phyloP scores from a whole-genome alignment of 495 filamentous ascomycete species.

The Penicillium canescens region DNA sequence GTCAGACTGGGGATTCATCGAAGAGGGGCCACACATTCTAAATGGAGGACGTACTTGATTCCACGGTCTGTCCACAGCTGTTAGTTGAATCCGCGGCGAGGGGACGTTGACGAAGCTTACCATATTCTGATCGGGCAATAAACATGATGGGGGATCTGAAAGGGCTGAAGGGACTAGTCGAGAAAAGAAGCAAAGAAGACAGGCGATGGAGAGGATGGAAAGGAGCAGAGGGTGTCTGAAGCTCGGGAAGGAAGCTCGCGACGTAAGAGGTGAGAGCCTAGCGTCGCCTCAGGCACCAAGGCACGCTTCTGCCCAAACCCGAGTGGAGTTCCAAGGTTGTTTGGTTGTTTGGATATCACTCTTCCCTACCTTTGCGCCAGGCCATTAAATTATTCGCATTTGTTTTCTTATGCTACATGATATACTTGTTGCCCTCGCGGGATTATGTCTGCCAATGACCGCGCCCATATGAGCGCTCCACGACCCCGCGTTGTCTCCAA shows the following conservation, averaged over 20 bases:
- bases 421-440: constrained; percentile 21
- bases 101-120: constrained; percentile 54
- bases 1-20: constrained; percentile 25
- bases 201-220: constrained; percentile 13
- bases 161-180: constrained; percentile 3
- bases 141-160: constrained; percentile 72
- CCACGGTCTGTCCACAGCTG: constrained; percentile 75
- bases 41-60: constrained; percentile 76
- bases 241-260: constrained; percentile 37
- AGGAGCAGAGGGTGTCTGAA: constrained; percentile 29
- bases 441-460: constrained; percentile 50
- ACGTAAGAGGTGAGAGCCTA: constrained; percentile 44
- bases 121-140: constrained; percentile 99
- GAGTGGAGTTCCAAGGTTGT: constrained; percentile 14
- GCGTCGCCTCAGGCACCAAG: constrained; percentile 32
- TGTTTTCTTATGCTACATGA: constrained; percentile 22
- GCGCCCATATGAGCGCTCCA: constrained; percentile 44
- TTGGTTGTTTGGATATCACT: constrained; percentile 14
- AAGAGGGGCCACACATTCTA: background rate
- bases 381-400: background rate
- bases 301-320: constrained; percentile 24
- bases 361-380: background rate
- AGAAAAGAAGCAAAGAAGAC: constrained; percentile 5
- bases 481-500: constrained; percentile 48
- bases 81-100: constrained; percentile 32